phyloP scores from a whole-genome alignment of 257 asterid genomes.

The Agastache rugosa region DNA sequence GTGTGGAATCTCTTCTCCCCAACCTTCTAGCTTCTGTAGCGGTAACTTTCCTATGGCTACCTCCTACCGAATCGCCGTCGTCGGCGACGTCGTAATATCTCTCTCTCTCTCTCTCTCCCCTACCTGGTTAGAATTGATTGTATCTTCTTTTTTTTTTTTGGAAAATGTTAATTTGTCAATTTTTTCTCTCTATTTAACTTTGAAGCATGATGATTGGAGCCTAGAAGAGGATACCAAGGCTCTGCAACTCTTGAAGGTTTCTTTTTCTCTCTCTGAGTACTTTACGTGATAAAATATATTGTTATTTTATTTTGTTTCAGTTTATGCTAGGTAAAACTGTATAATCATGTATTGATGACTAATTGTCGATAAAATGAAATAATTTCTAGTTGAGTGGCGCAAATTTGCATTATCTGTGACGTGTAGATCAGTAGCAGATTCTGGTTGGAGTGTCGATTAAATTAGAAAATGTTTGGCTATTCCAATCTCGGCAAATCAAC shows the following conservation, averaged over 20 bases:
- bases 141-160: neutral
- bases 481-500: no score
- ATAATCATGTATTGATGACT: constrained; percentile 15
- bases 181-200: neutral
- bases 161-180: neutral
- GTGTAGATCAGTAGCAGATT: constrained; percentile 7
- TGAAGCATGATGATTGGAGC: constrained; percentile 93
- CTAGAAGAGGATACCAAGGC: constrained; percentile 86
- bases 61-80: constrained; percentile 76
- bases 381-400: constrained; percentile 18
- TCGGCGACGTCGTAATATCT: constrained; percentile 83
- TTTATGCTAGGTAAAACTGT: neutral
- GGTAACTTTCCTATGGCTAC: constrained; percentile 49
- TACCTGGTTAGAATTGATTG: neutral
- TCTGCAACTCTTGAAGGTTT: constrained; percentile 77
- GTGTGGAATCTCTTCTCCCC: constrained; percentile 37
- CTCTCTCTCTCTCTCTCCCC: constrained; percentile 22
- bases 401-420: neutral
- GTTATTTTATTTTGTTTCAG: constrained; percentile 23
- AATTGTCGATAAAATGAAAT: neutral
- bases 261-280: constrained; percentile 21
- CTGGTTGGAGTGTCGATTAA: constrained; percentile 13
- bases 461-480: constrained; percentile 17
- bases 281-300: constrained; percentile 3
- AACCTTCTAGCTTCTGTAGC: constrained; percentile 35